Percentiles rank a stretch among this genome's conserved stretches.
Conservation (phyloP, 768 basidiomycete genomes). For the Baorangia bicolor region DNA sequence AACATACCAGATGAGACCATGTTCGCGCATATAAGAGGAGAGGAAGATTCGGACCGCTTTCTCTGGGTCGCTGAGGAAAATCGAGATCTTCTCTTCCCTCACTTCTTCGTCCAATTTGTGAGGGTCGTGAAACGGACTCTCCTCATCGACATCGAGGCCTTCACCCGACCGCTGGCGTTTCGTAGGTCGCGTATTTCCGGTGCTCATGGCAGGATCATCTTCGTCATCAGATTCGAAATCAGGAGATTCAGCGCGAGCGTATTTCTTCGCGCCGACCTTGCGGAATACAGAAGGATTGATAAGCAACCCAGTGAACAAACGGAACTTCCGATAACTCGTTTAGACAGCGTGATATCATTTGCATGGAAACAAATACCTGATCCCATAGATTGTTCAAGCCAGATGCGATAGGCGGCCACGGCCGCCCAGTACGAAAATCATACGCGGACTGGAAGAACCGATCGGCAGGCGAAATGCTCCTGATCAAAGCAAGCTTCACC, state of each 20-base stretch:
- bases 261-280: conserved; percentile 32
- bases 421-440: conserved; percentile 50
- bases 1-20: conserved; percentile 68
- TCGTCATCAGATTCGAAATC: conserved; percentile 37
- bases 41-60: conserved; percentile 59
- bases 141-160: conserved; percentile 20
- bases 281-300: conserved; percentile 41
- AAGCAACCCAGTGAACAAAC: conserved; percentile 58
- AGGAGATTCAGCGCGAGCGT: conserved; percentile 31
- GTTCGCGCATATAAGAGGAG: conserved; percentile 64
- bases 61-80: conserved; percentile 66
- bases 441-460: conserved; percentile 56
- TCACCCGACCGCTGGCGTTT: conserved; percentile 29
- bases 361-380: conserved; percentile 42
- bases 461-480: conserved; percentile 46
- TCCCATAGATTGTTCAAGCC: conserved; percentile 56
- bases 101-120: conserved; percentile 32
- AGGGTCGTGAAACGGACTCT: conserved; percentile 35
- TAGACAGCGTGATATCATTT: background rate
- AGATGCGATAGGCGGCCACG: conserved; percentile 36
- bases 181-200: conserved; percentile 8
- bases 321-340: conserved; percentile 46
- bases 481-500: conserved; percentile 24
- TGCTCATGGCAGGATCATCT: conserved; percentile 14
- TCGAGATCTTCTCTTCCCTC: conserved; percentile 44